phyloP scores from a whole-genome alignment of 2,329 filamentous ascomycete species.

The Xylaria sp. region DNA sequence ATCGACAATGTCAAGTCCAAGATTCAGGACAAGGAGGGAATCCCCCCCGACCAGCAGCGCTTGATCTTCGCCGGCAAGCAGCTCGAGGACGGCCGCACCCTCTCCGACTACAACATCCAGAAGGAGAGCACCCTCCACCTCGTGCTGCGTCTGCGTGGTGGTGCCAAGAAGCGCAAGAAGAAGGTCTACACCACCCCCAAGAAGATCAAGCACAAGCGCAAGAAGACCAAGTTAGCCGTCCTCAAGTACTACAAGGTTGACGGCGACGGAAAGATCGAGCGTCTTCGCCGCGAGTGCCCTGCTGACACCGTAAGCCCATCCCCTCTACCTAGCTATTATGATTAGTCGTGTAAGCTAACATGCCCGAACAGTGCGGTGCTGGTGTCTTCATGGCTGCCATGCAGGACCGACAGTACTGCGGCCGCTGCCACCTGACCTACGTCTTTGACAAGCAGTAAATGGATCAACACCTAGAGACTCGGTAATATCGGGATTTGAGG shows the following conservation, averaged over 20 bases:
- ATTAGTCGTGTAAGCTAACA: slow-evolving; percentile 48
- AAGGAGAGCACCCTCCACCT: slow-evolving; percentile 99
- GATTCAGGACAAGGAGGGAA: slow-evolving; percentile 98
- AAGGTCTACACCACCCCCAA: slow-evolving; percentile 99
- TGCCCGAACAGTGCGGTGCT: slow-evolving; percentile 81
- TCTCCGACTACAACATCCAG: slow-evolving; percentile 99
- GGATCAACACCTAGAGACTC: slow-evolving; percentile 25
- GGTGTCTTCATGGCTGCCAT: slow-evolving; percentile 99
- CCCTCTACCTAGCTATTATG: background rate
- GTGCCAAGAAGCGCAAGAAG: slow-evolving; percentile 99
- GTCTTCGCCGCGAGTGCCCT: slow-evolving; percentile 97
- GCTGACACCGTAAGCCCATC: slow-evolving; percentile 77
- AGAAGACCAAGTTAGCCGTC: slow-evolving; percentile 99
- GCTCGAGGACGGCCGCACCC: slow-evolving; percentile 98
- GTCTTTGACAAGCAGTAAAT: slow-evolving; percentile 71
- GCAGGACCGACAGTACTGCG: slow-evolving; percentile 99
- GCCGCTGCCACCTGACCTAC: slow-evolving; percentile 77
- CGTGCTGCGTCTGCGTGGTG: slow-evolving; percentile 97
- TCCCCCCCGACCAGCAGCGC: slow-evolving; percentile 98
- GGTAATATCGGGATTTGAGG: slow-evolving; percentile 26
- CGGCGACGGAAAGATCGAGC: slow-evolving; percentile 99
- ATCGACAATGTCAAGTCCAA: slow-evolving; percentile 99
- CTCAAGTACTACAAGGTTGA: slow-evolving; percentile 99
- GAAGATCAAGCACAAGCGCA: slow-evolving; percentile 99
- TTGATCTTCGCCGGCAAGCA: slow-evolving; percentile 99